These are phyloP conservation scores for Ormosia emarginata DNA, from an alignment of 306 rosid genomes.

Conservation along the genomic window DNA sequence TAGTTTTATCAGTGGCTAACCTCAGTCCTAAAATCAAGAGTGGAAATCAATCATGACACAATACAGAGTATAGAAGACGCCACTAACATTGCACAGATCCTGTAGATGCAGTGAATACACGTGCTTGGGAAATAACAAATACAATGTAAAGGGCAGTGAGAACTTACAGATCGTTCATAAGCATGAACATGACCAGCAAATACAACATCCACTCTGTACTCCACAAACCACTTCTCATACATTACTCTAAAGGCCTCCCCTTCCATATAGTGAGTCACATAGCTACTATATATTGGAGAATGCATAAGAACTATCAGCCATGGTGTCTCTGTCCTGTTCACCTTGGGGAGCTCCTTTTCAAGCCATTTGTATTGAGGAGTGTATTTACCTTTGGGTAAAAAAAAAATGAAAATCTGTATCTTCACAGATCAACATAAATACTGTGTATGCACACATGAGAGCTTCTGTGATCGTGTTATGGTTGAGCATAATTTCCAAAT, in stretches of 20 bases:
- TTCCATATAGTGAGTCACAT: slow-evolving; percentile 48
- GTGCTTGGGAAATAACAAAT: not conserved
- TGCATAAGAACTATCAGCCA: slow-evolving; percentile 54
- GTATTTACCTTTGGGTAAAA: slow-evolving; percentile 28
- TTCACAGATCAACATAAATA: not conserved
- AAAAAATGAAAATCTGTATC: not conserved
- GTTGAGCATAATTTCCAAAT: not conserved
- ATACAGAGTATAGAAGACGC: not conserved
- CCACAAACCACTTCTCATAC: slow-evolving; percentile 59
- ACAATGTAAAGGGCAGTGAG: not conserved
- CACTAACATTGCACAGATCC: not conserved
- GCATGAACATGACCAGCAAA: slow-evolving; percentile 71
- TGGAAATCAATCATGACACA: not conserved
- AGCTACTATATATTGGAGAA: slow-evolving; percentile 38
- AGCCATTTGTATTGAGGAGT: slow-evolving; percentile 55
- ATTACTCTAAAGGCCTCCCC: slow-evolving; percentile 66
- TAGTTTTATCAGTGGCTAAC: not conserved
- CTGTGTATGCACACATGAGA: not conserved
- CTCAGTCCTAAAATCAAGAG: not conserved
- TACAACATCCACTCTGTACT: slow-evolving; percentile 56
- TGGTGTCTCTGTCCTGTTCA: slow-evolving; percentile 47
- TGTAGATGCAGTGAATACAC: not conserved
- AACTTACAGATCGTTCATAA: slow-evolving; percentile 70
- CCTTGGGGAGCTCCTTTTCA: slow-evolving; percentile 38
- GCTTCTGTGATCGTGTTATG: not conserved